phyloP scores from a whole-genome alignment of 805 yeast genomes.

The Teunomyces cretensis region DNA sequence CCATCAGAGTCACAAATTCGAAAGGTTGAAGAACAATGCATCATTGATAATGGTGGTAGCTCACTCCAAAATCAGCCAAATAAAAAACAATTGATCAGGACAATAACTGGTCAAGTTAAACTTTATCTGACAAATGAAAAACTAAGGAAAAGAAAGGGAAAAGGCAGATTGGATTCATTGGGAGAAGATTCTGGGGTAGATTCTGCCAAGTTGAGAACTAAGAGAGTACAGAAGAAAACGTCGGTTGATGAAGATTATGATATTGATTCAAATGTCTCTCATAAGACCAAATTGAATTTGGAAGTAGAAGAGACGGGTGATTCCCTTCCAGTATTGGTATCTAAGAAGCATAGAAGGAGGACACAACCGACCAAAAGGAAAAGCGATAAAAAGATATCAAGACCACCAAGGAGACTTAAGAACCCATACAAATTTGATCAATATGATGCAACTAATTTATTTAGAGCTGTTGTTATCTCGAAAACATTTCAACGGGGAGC shows the following conservation, averaged over 20 bases:
- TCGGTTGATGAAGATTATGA: background rate
- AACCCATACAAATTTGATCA: conserved; percentile 31
- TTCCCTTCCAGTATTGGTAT: conserved; percentile 11
- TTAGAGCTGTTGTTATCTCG: conserved; percentile 65
- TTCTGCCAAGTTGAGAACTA: conserved; percentile 9
- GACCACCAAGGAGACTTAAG: conserved; percentile 13
- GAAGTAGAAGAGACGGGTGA: conserved; percentile 1
- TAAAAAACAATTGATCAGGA: conserved; percentile 11
- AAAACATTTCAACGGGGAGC: conserved; percentile 55
- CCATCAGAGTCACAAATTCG: conserved; percentile 32
- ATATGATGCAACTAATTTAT: conserved; percentile 53
- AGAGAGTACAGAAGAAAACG: conserved; percentile 5
- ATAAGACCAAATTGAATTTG: background rate
- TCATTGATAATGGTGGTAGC: conserved; percentile 23
- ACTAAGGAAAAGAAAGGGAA: conserved; percentile 8
- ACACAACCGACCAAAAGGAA: conserved; percentile 11
- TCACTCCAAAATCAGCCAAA: conserved; percentile 6
- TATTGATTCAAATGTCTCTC: background rate
- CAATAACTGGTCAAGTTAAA: conserved; percentile 29
- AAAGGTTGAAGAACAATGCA: conserved; percentile 22
- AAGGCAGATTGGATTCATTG: conserved; percentile 25
- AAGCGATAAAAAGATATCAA: background rate
- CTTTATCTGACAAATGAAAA: conserved; percentile 1
- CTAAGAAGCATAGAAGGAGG: conserved; percentile 15
- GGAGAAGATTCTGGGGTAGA: conserved; percentile 2